Evolutionary conservation across 345 rosid genomes (phyloP).

Genomic region (Boechera stricta): DNA sequence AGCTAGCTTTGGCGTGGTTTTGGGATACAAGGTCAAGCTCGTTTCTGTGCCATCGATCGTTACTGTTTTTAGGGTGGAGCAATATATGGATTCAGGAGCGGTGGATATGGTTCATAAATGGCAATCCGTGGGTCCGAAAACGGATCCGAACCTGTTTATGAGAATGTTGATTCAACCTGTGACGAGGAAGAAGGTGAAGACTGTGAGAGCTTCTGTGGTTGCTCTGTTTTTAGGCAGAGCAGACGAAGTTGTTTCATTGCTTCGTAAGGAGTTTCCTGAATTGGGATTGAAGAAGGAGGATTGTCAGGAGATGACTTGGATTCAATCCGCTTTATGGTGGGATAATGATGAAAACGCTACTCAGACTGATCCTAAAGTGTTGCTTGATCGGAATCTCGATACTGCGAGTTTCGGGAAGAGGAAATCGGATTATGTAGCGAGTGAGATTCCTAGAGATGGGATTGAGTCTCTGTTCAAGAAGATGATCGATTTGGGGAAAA

Average conservation of each 20-base stretch:
- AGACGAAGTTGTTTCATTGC: slow-evolving; percentile 45
- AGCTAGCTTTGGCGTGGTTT: slow-evolving; percentile 60
- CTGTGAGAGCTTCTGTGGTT: slow-evolving; percentile 49
- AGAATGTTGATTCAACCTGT: slow-evolving; percentile 67
- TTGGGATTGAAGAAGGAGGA: slow-evolving; percentile 50
- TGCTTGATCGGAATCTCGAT: slow-evolving; percentile 50
- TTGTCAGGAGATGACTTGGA: slow-evolving; percentile 67
- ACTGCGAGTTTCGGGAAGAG: slow-evolving; percentile 52
- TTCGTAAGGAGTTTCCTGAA: slow-evolving; percentile 56
- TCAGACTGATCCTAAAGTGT: slow-evolving; percentile 43
- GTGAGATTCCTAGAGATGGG: slow-evolving; percentile 43
- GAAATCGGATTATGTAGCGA: slow-evolving; percentile 69
- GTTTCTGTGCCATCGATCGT: slow-evolving; percentile 59
- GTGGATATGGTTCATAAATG: slow-evolving; percentile 53
- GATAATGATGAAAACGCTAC: slow-evolving; percentile 42
- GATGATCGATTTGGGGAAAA: slow-evolving; percentile 56
- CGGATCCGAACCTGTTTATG: slow-evolving; percentile 59
- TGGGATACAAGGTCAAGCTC: slow-evolving; percentile 58
- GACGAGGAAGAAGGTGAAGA: slow-evolving; percentile 48
- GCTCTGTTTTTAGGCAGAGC: slow-evolving; percentile 55
- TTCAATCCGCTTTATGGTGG: slow-evolving; percentile 63
- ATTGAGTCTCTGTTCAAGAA: slow-evolving; percentile 56
- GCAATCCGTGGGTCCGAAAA: slow-evolving; percentile 63
- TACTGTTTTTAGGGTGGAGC: slow-evolving; percentile 56
- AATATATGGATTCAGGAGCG: slow-evolving; percentile 44